Evolutionary conservation across 2,329 filamentous ascomycete genomes (phyloP), one percentile per base, ranked within the genome.

Genomic region (Hypoxylon sp.): DNA sequence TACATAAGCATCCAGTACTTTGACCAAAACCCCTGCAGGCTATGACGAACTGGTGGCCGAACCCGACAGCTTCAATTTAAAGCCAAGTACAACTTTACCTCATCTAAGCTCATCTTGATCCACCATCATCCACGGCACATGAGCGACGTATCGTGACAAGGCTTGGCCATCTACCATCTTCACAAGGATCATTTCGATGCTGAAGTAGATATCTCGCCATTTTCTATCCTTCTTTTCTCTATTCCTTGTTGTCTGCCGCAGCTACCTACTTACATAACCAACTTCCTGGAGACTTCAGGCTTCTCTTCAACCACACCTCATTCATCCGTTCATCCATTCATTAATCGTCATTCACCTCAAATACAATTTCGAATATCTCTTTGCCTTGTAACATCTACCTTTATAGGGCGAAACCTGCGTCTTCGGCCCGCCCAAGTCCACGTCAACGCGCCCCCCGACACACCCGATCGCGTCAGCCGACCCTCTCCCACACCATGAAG

Each of bases 401-500:
- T 14, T 9, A 30, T 53, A 46, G 25, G 32, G 14, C 25, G n/a
- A 36, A n/a, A 34, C 5, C 45, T 1, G 43, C 30, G 48, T 32
- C 43, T 23, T 36, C 21, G 7, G 19, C 21, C 36, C 14, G n/a
- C 38, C 28, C 43, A 58, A 5, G 14, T 25, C 45, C 17, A 38
- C 38, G 11, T 50, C 46, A 9, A 41, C 41, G 11, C 60, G 19
- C 36, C 10, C 48, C 34, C 65, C 68, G 67, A 68, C 36, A 2
- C 5, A 52, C 51, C 63, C 64, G 64, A 67, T 59, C 63, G 60
- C 63, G 45, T 67, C 61, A 48, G 25, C 56, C 11, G 53, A 45
- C 7, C 58, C 28, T 4, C 57, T 23, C 17, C 28, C 9, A 32
- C 74, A 68, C 72, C 69, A 84, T 84, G 82, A 79, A 80, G 76